Base-by-base conservation (phyloP, 306 rosid genomes). In the Lathyrus sativus region DNA sequence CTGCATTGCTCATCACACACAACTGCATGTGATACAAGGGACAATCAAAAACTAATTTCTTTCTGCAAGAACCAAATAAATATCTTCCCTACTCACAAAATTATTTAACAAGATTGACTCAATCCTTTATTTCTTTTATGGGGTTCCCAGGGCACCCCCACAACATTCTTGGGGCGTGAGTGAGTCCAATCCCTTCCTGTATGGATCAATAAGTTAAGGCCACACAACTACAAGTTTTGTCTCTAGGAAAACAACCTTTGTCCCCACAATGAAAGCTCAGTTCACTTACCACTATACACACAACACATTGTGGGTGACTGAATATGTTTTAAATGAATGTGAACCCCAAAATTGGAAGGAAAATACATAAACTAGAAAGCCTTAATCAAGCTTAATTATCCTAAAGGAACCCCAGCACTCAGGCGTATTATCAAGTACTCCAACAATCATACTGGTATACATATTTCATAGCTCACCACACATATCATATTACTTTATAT, bases 1-100 rank as follows among this genome's bases (percentile, higher is more conserved):
- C 98, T 92, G 83, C 98, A 92, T 80, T 92, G 98, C 76, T 90
- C 96, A 60, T 92, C 98, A 67, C 98, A 92, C 60, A 90, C 85
- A 68, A 93, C 98, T 92, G 96, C 82, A 77, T 43, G 61, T 57
- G 72, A 78, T 71, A 71, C 2, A 31, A 60, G 15, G 64, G 33
- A 53, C 26, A 62, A 38, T 73, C 38, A 77, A 69, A 31, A 57
- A 73, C 50, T 63, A 46, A 33, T 62, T 50, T 68, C 41, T 54
- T 39, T 42, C 31, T 29, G 24, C n/a, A 60, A 41, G 38, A 51
- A 62, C 5, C 7, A 68, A 18, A 53, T 39, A 9, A 19, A 44
- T 61, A 31, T 33, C 9, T 58, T 68, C 48, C n/a, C 51, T 10
- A 46, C 51, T 74, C 10, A 11, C 2, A 61, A 18, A 51, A 55